phyloP scores from a whole-genome alignment of 305 asterid genomes.

The Andrographis paniculata region DNA sequence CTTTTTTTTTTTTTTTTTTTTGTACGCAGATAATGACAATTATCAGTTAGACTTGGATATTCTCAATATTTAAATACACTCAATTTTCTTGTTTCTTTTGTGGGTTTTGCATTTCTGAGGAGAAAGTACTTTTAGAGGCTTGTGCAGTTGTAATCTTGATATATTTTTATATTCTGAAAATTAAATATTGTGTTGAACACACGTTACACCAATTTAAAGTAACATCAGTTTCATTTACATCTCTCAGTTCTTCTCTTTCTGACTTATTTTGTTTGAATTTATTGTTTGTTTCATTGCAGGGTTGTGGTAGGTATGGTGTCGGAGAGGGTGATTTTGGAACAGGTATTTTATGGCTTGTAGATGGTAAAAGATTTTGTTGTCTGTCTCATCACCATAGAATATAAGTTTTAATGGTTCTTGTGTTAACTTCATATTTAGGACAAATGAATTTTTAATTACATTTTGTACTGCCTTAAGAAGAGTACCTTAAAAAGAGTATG shows the following conservation, averaged over 20 bases:
- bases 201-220: no score
- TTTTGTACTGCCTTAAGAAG: not conserved
- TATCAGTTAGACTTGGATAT: not conserved
- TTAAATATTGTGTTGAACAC: no score
- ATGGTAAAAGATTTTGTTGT: conserved; percentile 13
- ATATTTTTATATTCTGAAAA: conserved; percentile 6
- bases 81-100: not conserved
- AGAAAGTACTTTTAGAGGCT: not conserved
- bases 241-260: not conserved
- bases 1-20: not conserved
- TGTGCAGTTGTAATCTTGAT: not conserved
- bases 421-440: not conserved
- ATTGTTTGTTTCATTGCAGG: conserved; percentile 41
- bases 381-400: not conserved
- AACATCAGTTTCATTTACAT: no score
- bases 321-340: conserved; percentile 55
- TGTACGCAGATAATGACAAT: not conserved
- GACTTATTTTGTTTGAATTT: not conserved
- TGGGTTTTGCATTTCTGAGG: not conserved
- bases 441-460: not conserved
- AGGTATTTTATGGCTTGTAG: conserved; percentile 39
- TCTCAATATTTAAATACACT: not conserved
- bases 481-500: no score
- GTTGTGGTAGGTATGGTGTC: conserved; percentile 65
- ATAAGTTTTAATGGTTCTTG: not conserved